Conservation (phyloP, 2,329 filamentous ascomycete genomes). For the Fusarium goolgardi region DNA sequence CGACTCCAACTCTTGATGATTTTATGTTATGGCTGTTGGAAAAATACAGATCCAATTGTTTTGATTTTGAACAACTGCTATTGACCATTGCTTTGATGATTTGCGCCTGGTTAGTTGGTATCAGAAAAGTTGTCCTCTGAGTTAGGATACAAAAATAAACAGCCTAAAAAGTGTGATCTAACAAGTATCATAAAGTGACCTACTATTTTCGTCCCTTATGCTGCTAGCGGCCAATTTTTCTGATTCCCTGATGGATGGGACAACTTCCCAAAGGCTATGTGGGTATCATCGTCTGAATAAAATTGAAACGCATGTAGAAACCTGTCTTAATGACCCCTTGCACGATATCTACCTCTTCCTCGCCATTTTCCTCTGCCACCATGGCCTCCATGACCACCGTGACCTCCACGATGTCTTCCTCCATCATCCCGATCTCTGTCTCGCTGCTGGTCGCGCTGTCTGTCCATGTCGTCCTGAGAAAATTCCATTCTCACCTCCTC, state of each 20-base stretch:
- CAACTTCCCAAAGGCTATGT: neutral
- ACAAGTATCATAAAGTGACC: no score
- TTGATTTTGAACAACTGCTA: constrained; percentile 1
- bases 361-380: constrained; percentile 55
- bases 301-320: constrained; percentile 13
- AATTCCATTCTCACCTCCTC: constrained; percentile 54
- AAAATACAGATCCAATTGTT: constrained; percentile 26
- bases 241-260: no score
- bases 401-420: constrained; percentile 50
- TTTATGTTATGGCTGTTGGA: constrained; percentile 6
- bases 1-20: constrained; percentile 46
- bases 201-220: no score
- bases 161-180: no score
- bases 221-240: no score
- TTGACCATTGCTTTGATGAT: constrained; percentile 2
- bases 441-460: constrained; percentile 51
- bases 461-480: constrained; percentile 54
- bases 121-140: no score
- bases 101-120: neutral
- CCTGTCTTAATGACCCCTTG: constrained; percentile 48
- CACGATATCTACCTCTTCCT: constrained; percentile 54
- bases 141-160: no score
- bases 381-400: constrained; percentile 42
- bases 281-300: constrained; percentile 37
- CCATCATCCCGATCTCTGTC: constrained; percentile 46